Conservation (phyloP, 176 grass and related monocot species). For the Urochloa ruziziensis region DNA sequence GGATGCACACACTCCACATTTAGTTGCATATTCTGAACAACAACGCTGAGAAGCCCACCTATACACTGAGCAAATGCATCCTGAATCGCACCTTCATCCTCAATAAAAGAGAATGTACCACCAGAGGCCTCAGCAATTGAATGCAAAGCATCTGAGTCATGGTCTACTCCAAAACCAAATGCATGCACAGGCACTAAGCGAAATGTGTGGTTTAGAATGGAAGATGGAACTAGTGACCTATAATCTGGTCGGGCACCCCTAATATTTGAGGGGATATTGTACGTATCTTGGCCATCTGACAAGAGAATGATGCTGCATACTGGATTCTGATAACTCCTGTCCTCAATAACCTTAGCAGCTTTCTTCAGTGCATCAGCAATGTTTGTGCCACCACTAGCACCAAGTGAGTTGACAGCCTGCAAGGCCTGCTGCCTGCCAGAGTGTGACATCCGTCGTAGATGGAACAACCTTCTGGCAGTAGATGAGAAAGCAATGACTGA, state of each 20-base stretch:
- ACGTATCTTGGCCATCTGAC: constrained; percentile 95
- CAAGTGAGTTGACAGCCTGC: constrained; percentile 82
- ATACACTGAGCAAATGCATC: constrained; percentile 99
- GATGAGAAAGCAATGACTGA: constrained; percentile 95
- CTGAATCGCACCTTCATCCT: constrained; percentile 86
- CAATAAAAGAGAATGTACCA: constrained; percentile 97
- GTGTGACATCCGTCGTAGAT: constrained; percentile 77
- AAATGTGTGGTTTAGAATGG: constrained; percentile 43
- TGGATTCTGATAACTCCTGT: constrained; percentile 73
- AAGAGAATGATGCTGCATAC: constrained; percentile 94
- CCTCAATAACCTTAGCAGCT: constrained; percentile 82
- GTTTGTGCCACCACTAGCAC: constrained; percentile 87
- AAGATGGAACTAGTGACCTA: constrained; percentile 68
- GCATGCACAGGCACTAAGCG: constrained; percentile 66
- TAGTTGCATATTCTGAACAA: constrained; percentile 76
- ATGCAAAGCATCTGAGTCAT: constrained; percentile 83
- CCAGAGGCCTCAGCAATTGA: constrained; percentile 83
- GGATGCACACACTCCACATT: constrained; percentile 62
- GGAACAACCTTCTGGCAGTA: constrained; percentile 71
- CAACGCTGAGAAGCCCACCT: constrained; percentile 90
- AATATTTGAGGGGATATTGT: constrained; percentile 72
- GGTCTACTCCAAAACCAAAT: constrained; percentile 88
- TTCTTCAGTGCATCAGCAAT: constrained; percentile 85
- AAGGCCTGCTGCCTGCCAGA: constrained; percentile 75
- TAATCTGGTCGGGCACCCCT: constrained; percentile 56